phyloP scores from a whole-genome alignment of 192 early-diverging fungal genomes.

The Entomortierella chlamydospora region DNA sequence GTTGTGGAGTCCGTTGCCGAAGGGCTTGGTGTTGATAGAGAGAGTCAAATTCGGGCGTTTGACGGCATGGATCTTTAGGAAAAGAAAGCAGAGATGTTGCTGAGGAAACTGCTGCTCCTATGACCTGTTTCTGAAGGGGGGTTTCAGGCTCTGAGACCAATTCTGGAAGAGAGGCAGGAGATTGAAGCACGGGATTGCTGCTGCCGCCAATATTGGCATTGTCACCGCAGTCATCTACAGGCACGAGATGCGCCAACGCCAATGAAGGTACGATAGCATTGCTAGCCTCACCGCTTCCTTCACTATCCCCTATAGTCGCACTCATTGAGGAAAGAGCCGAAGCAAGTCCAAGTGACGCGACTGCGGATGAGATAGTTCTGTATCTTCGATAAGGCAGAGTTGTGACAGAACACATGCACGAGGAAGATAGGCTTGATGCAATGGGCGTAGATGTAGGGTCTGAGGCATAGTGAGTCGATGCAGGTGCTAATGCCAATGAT shows the following conservation, averaged over 20 bases:
- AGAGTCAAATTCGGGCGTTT: background rate
- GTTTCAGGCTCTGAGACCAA: background rate
- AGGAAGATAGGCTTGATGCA: background rate
- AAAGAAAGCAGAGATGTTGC: background rate
- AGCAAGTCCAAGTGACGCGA: conserved; percentile 24
- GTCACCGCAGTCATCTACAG: background rate
- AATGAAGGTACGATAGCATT: conserved; percentile 5
- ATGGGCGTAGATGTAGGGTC: background rate
- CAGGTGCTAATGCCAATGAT: background rate
- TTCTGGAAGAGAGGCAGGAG: background rate
- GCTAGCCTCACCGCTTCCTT: conserved; percentile 1
- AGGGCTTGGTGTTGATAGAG: conserved; percentile 12
- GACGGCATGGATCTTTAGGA: background rate
- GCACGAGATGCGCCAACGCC: background rate
- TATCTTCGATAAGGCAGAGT: conserved; percentile 14
- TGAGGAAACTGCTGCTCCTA: background rate
- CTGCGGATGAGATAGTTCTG: conserved; percentile 19
- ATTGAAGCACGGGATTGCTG: conserved; percentile 11
- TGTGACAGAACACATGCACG: conserved; percentile 6
- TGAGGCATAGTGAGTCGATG: background rate
- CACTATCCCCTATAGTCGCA: background rate
- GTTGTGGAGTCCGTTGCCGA: conserved; percentile 23
- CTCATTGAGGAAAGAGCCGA: background rate
- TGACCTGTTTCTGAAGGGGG: background rate
- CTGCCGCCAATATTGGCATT: background rate